Percentiles rank a stretch among this genome's conserved stretches.
Evolutionary conservation across 306 rosid genomes (phyloP).

Genomic region (Canavalia gladiata): DNA sequence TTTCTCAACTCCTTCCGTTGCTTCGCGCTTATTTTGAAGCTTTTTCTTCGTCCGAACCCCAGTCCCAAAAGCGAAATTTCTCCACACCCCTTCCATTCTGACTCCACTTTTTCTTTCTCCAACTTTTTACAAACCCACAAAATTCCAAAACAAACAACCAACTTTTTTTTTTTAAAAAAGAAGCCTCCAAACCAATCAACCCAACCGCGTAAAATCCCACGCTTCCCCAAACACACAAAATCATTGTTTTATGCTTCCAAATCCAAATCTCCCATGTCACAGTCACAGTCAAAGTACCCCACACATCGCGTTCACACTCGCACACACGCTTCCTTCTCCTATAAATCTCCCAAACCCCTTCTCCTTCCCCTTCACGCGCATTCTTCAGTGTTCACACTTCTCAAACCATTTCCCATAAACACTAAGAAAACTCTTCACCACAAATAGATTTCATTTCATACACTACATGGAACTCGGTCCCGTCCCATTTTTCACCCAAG

Average conservation of each 20-base stretch:
- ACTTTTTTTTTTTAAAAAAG: neutral
- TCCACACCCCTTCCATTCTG: neutral
- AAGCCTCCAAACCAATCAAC: constrained; percentile 1
- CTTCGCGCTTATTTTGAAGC: neutral
- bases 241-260: constrained; percentile 30
- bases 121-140: constrained; percentile 27
- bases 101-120: neutral
- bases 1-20: constrained; percentile 1
- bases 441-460: too few relatives aligned
- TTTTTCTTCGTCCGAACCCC: neutral
- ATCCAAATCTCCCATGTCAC: constrained; percentile 40
- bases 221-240: constrained; percentile 29
- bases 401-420: neutral
- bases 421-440: too few relatives aligned
- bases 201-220: constrained; percentile 52
- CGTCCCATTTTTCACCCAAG: constrained; percentile 59
- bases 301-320: constrained; percentile 65
- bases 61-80: constrained; percentile 9
- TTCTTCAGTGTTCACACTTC: constrained; percentile 56
- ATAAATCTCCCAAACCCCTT: neutral
- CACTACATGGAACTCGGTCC: constrained; percentile 63
- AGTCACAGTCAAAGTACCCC: constrained; percentile 57
- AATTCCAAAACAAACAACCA: neutral
- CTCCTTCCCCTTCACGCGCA: neutral
- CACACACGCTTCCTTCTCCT: constrained; percentile 57